Percentiles rank a stretch among this genome's conserved stretches.
Evolutionary conservation across 2,329 filamentous ascomycete genomes (phyloP).

Genomic region (Tolypocladium nubicola): DNA sequence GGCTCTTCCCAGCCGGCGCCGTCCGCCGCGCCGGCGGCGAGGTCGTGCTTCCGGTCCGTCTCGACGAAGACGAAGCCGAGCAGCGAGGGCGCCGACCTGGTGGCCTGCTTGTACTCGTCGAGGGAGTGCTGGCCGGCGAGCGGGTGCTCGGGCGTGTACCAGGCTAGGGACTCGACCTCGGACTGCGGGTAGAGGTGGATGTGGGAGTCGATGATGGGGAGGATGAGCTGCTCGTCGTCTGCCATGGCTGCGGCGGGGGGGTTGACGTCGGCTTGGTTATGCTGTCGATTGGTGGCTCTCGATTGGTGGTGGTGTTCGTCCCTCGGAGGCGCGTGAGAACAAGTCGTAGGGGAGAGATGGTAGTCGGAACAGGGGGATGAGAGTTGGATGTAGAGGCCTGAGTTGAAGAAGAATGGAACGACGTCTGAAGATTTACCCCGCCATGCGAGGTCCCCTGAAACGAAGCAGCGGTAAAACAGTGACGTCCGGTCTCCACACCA

Average conservation of each 20-base stretch:
- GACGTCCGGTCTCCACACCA: neutral
- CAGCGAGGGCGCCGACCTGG: constrained; percentile 30
- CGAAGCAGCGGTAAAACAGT: neutral
- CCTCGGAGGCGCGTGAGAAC: neutral
- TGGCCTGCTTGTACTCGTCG: constrained; percentile 46
- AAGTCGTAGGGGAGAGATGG: neutral
- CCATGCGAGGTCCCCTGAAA: neutral
- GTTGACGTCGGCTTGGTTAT: neutral
- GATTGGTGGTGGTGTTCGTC: neutral
- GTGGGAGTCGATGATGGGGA: constrained; percentile 76
- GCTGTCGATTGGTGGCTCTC: neutral
- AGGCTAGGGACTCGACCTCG: constrained; percentile 57
- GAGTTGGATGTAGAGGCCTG: neutral
- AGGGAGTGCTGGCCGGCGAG: constrained; percentile 56
- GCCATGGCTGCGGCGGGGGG: constrained; percentile 15
- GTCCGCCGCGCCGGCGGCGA: constrained; percentile 33
- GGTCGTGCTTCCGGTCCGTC: constrained; percentile 60
- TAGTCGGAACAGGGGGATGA: neutral
- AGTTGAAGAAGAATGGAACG: neutral
- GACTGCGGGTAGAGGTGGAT: constrained; percentile 74
- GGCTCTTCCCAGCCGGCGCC: constrained; percentile 54
- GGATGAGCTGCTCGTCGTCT: constrained; percentile 24
- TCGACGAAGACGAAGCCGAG: constrained; percentile 75
- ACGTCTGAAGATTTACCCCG: neutral
- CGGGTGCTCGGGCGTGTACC: constrained; percentile 50